Conservation (phyloP, 768 basidiomycete genomes). For the Boletellus sp. region DNA sequence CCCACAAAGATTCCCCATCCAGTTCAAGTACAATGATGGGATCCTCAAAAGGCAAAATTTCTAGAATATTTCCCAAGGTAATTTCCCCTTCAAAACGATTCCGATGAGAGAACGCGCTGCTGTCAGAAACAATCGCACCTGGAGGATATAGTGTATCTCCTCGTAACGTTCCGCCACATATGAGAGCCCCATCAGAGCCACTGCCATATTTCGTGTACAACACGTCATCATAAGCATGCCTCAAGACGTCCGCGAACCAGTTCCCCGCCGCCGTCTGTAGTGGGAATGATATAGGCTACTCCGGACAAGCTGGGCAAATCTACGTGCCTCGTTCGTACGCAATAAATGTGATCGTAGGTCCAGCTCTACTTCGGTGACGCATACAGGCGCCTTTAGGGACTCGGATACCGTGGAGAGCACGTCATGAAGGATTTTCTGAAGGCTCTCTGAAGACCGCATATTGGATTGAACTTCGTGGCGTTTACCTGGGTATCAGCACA, state of each 20-base stretch:
- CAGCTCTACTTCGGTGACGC: constrained; percentile 60
- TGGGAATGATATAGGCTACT: not conserved
- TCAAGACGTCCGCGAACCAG: constrained; percentile 82
- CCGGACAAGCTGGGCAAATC: not conserved
- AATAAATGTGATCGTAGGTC: constrained; percentile 76
- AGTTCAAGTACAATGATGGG: constrained; percentile 78
- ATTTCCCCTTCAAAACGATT: constrained; percentile 49
- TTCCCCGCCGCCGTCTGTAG: constrained; percentile 65
- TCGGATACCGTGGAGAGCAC: constrained; percentile 67
- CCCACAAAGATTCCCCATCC: constrained; percentile 77
- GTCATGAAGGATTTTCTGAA: constrained; percentile 56
- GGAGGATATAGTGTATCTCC: constrained; percentile 85
- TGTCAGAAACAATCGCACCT: constrained; percentile 39
- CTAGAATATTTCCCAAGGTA: constrained; percentile 82
- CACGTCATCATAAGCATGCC: constrained; percentile 78
- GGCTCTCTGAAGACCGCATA: constrained; percentile 49
- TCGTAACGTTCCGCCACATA: constrained; percentile 80
- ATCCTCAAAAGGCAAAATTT: constrained; percentile 88
- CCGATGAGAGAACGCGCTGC: not conserved
- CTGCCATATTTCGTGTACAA: constrained; percentile 53
- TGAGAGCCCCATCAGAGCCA: constrained; percentile 76
- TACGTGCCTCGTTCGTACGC: constrained; percentile 62
- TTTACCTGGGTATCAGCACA: constrained; percentile 46
- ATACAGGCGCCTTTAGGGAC: constrained; percentile 72
- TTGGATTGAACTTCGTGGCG: constrained; percentile 59